Evolutionary conservation across 331 rosid genomes (phyloP).

Genomic region (Rosa hybrid): DNA sequence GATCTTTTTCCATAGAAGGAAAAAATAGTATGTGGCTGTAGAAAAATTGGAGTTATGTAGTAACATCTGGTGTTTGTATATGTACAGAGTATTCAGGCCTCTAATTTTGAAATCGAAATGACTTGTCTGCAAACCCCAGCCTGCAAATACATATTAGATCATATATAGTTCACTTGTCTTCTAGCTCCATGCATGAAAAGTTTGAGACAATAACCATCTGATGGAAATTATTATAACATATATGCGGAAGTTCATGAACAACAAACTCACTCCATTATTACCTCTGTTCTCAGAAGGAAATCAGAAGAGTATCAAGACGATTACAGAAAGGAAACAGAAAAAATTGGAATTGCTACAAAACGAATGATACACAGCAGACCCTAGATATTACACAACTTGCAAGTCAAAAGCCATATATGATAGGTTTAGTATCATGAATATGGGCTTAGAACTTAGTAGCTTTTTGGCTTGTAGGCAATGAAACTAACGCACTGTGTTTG

Average conservation of each 20-base stretch:
- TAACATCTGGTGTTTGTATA: background rate
- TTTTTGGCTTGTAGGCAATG: conserved; percentile 56
- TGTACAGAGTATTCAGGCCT: background rate
- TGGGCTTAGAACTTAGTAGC: background rate
- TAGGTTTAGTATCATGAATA: background rate
- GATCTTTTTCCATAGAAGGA: background rate
- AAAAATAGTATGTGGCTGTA: background rate
- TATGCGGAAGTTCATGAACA: conserved; percentile 5
- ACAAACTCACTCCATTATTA: conserved; percentile 1
- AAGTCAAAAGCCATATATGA: conserved; percentile 5
- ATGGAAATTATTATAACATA: background rate
- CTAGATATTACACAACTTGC: background rate
- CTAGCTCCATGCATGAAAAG: background rate
- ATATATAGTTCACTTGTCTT: background rate
- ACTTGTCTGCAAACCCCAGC: background rate
- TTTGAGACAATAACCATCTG: background rate
- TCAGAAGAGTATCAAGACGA: conserved; percentile 4
- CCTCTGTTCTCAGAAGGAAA: background rate
- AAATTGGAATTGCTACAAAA: background rate
- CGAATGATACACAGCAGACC: background rate
- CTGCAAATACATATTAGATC: background rate
- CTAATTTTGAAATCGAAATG: background rate
- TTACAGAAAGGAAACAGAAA: conserved; percentile 4
- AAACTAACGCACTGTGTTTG: conserved; percentile 58
- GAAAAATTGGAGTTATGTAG: background rate